A percentile compares a stretch with the other conserved stretches of the same genome.
Evolutionary conservation across 1,284 basidiomycete species (phyloP).

Genomic region (Sporisorium scitamineum): DNA sequence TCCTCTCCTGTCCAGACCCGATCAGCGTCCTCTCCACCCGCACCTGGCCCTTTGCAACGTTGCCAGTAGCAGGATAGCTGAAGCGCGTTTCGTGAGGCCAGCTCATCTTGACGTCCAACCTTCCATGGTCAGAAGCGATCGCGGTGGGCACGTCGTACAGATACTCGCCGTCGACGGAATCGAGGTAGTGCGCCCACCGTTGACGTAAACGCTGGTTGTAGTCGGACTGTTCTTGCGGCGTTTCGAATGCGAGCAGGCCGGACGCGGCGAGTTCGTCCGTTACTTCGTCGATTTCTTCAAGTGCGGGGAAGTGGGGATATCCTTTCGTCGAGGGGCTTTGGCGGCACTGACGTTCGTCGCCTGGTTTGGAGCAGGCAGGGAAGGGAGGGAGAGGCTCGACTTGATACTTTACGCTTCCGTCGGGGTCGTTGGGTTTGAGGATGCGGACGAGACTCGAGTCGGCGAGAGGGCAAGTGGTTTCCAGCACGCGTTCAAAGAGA

Average conservation of each 20-base stretch:
- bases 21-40: conserved; percentile 79
- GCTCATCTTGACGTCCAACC: conserved; percentile 60
- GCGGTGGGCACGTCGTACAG: conserved; percentile 14
- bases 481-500: conserved; percentile 44
- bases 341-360: conserved; percentile 6
- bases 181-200: conserved; percentile 31
- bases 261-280: conserved; percentile 34
- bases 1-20: conserved; percentile 82
- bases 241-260: conserved; percentile 24
- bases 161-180: conserved; percentile 30
- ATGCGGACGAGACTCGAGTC: conserved; percentile 39
- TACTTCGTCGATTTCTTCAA: conserved; percentile 30
- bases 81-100: conserved; percentile 71
- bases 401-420: conserved; percentile 8
- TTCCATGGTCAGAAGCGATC: neutral
- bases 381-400: conserved; percentile 25
- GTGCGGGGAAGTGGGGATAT: conserved; percentile 16
- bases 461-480: conserved; percentile 50
- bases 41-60: conserved; percentile 66
- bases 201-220: conserved; percentile 20
- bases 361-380: conserved; percentile 7
- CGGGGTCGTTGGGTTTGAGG: conserved; percentile 27
- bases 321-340: neutral
- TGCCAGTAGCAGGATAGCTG: conserved; percentile 59
- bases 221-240: conserved; percentile 26